Evolutionary conservation across 164 flowering plant genomes (phyloP).

Genomic region (Buxus sempervirens): DNA sequence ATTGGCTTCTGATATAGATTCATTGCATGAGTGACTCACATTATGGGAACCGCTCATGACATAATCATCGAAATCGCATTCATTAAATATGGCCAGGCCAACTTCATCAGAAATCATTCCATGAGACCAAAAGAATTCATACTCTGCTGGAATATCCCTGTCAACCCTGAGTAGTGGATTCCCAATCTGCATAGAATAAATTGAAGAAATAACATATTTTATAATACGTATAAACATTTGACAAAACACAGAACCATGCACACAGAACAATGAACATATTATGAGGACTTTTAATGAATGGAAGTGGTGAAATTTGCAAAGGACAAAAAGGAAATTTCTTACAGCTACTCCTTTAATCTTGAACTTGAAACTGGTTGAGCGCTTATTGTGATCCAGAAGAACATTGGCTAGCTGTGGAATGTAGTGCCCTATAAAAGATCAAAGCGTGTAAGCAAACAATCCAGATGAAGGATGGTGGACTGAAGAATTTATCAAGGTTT

Average conservation of each 20-base stretch:
- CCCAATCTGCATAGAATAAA: slow-evolving; percentile 42
- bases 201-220: neutral
- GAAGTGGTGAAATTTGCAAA: neutral
- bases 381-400: slow-evolving; percentile 51
- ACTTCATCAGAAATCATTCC: slow-evolving; percentile 84
- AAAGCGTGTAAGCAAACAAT: slow-evolving; percentile 2
- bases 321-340: slow-evolving; percentile 24
- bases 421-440: slow-evolving; percentile 49
- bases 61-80: slow-evolving; percentile 68
- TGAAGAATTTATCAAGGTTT: too few species aligned
- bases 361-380: slow-evolving; percentile 52
- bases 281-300: too few species aligned
- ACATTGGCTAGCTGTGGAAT: slow-evolving; percentile 59
- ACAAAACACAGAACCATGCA: neutral
- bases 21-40: slow-evolving; percentile 36
- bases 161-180: slow-evolving; percentile 70
- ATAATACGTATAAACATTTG: neutral
- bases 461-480: neutral
- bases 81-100: slow-evolving; percentile 54
- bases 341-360: slow-evolving; percentile 66
- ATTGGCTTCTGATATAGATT: slow-evolving; percentile 45
- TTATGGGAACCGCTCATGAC: slow-evolving; percentile 50
- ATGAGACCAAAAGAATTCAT: slow-evolving; percentile 76
- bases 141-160: slow-evolving; percentile 52
- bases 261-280: too few species aligned